Evolutionary conservation across 306 rosid species (phyloP).

Genomic region (Prunus mongolica): DNA sequence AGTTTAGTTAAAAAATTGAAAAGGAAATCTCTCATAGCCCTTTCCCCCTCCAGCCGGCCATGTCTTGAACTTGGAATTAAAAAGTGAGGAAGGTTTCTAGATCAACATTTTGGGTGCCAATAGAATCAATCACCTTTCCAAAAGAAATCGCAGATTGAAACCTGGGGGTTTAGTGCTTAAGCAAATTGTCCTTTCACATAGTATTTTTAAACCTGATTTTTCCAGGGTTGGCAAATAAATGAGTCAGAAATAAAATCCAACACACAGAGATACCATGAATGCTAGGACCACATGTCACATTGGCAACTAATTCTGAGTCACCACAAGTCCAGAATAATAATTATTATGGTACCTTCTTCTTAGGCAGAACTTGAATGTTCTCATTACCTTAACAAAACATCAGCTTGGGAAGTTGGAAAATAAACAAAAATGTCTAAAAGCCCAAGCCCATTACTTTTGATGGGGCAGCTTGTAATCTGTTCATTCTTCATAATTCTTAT

Average conservation of each 20-base stretch:
- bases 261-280: constrained; percentile 5
- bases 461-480: neutral
- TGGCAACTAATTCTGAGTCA: neutral
- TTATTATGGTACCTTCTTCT: neutral
- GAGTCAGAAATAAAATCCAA: constrained; percentile 4
- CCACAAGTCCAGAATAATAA: neutral
- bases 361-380: neutral
- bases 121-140: neutral
- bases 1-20: neutral
- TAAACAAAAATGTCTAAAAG: too few relatives aligned
- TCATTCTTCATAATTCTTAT: neutral
- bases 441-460: neutral
- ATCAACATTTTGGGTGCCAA: neutral
- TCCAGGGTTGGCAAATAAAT: neutral
- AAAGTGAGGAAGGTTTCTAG: neutral
- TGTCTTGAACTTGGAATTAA: neutral
- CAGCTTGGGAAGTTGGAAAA: too few relatives aligned
- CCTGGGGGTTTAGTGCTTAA: too few relatives aligned
- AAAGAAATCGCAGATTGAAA: too few relatives aligned
- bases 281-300: neutral
- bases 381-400: neutral
- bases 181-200: neutral
- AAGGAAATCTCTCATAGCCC: neutral
- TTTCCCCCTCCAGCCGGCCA: neutral
- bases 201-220: too few relatives aligned